Evolutionary conservation across 2,329 filamentous ascomycete genomes (phyloP).

Genomic region (Xylaria sp.): DNA sequence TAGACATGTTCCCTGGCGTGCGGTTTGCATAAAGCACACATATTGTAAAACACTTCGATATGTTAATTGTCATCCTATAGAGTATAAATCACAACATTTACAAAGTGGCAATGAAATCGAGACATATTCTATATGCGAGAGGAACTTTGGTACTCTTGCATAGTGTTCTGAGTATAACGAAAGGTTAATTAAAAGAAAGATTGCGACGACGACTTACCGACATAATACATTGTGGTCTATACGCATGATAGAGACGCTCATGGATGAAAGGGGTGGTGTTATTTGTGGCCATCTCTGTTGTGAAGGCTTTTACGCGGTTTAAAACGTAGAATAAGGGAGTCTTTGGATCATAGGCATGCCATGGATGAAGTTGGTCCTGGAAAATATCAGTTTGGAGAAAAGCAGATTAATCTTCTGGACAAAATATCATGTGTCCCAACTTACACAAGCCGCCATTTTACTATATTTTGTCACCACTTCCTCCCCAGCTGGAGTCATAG

Average conservation of each 20-base stretch:
- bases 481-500: slow-evolving; percentile 36
- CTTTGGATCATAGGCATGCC: slow-evolving; percentile 48
- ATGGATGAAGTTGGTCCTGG: slow-evolving; percentile 43
- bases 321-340: slow-evolving; percentile 44
- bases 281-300: slow-evolving; percentile 43
- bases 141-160: background rate
- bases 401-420: background rate
- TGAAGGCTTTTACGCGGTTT: slow-evolving; percentile 45
- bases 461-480: slow-evolving; percentile 31
- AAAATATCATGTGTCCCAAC: slow-evolving; percentile 17
- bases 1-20: slow-evolving; percentile 45
- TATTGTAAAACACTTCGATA: slow-evolving; percentile 45
- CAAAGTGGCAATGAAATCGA: background rate
- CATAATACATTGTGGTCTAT: slow-evolving; percentile 47
- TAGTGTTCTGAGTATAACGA: background rate
- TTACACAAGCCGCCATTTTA: slow-evolving; percentile 45
- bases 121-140: no score
- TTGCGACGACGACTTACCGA: slow-evolving; percentile 18
- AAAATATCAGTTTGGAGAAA: slow-evolving; percentile 24
- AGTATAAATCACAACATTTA: no score
- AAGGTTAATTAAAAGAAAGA: background rate
- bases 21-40: slow-evolving; percentile 48
- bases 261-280: slow-evolving; percentile 50
- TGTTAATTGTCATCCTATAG: background rate
- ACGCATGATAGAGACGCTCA: slow-evolving; percentile 44